Conservation (phyloP, 495 filamentous ascomycete species). For the Extremus antarcticus region DNA sequence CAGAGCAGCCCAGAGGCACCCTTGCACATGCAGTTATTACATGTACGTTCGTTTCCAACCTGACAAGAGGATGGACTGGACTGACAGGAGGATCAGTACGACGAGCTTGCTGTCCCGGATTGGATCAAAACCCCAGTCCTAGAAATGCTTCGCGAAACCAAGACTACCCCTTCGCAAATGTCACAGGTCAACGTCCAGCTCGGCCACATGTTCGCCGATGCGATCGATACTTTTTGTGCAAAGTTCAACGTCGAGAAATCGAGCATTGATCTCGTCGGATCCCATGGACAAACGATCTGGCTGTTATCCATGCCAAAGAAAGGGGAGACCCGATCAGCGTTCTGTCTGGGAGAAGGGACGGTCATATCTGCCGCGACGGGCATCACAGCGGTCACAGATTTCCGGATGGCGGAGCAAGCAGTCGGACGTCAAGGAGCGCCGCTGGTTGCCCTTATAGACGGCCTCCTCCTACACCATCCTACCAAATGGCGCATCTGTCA, state of each 20-base stretch:
- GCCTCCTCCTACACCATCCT: constrained; percentile 44
- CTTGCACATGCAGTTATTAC: constrained; percentile 26
- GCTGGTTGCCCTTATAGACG: constrained; percentile 37
- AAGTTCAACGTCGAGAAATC: constrained; percentile 34
- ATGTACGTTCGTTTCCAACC: too few relatives aligned
- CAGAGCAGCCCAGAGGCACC: constrained; percentile 10
- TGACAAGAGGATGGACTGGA: too few relatives aligned
- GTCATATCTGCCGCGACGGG: constrained; percentile 34
- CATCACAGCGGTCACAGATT: constrained; percentile 37
- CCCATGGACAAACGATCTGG: constrained; percentile 51
- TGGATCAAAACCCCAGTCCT: constrained; percentile 41
- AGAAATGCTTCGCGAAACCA: constrained; percentile 16
- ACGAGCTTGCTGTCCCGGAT: constrained; percentile 39
- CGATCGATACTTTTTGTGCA: constrained; percentile 25
- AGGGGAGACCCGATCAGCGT: constrained; percentile 38
- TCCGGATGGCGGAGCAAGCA: constrained; percentile 36
- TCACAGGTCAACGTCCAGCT: constrained; percentile 19
- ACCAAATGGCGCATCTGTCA: constrained; percentile 46
- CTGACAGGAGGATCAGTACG: too few relatives aligned
- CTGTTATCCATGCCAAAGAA: constrained; percentile 42
- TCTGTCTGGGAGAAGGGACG: constrained; percentile 39
- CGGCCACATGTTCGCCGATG: constrained; percentile 18
- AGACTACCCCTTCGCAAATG: constrained; percentile 14
- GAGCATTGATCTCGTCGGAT: constrained; percentile 44
- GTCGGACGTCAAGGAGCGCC: constrained; percentile 39